Evolutionary conservation across 1,284 basidiomycete genomes (phyloP).

Genomic region (Mycena citricolor): DNA sequence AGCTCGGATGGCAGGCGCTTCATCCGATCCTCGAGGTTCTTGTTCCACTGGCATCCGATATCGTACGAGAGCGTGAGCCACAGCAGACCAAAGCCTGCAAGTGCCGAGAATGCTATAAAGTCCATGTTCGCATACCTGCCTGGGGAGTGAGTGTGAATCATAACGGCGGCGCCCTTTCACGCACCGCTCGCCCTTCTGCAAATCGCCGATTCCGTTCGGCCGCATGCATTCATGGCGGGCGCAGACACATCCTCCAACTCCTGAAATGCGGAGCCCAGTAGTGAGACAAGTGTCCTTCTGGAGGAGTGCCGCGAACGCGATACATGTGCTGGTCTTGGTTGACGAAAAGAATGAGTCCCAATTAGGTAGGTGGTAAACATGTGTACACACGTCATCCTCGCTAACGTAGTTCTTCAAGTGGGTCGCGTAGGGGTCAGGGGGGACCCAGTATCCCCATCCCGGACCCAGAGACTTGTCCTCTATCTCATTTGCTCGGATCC

Average conservation of each 20-base stretch:
- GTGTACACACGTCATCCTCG: background rate
- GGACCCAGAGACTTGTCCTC: background rate
- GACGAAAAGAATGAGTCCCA: too few relatives aligned
- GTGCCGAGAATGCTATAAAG: constrained; percentile 6
- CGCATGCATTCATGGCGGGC: constrained; percentile 15
- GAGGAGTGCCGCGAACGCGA: constrained; percentile 11
- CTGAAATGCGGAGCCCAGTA: constrained; percentile 11
- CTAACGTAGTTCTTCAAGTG: background rate
- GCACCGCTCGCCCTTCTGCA: constrained; percentile 24
- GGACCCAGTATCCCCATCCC: constrained; percentile 1
- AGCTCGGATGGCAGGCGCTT: constrained; percentile 10
- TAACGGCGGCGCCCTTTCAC: background rate
- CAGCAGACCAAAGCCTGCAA: background rate
- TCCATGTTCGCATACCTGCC: constrained; percentile 22
- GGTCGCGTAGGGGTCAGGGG: background rate
- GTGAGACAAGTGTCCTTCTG: constrained; percentile 13
- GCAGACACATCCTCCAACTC: constrained; percentile 14
- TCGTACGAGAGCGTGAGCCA: constrained; percentile 22
- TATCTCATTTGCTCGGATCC: background rate
- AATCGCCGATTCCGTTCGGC: constrained; percentile 18
- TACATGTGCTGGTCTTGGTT: constrained; percentile 22
- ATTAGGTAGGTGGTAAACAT: background rate
- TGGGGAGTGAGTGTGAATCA: background rate
- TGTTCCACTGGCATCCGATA: constrained; percentile 24
- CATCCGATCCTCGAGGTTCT: constrained; percentile 12